Percentiles rank a stretch among this genome's conserved stretches.
These are phyloP conservation scores for Aegle marmelos DNA, from an alignment of 345 rosid species.

Conservation along the genomic window DNA sequence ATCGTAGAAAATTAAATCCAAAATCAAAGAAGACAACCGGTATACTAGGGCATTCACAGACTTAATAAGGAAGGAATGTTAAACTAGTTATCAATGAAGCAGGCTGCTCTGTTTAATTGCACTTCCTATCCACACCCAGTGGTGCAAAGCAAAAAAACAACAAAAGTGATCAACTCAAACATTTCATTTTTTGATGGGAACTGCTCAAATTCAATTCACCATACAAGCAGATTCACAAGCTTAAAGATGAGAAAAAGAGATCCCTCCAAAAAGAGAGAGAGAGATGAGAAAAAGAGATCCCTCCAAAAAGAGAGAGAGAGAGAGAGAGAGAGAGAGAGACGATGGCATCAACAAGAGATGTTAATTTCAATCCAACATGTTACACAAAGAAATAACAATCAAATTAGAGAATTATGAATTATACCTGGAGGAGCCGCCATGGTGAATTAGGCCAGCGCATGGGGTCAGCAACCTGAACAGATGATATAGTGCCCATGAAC, in stretches of 20 bases:
- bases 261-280: background rate
- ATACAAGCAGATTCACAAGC: background rate
- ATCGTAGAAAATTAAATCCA: background rate
- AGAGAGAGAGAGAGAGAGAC: background rate
- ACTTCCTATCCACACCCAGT: background rate
- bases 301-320: too few relatives aligned
- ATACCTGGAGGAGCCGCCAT: constrained; percentile 97
- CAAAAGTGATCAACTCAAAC: background rate
- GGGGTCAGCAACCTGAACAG: constrained; percentile 83
- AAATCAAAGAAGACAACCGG: background rate
- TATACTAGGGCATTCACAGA: background rate
- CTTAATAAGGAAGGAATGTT: background rate
- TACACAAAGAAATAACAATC: background rate
- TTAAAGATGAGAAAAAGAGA: background rate
- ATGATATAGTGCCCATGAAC: constrained; percentile 92
- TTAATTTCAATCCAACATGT: background rate
- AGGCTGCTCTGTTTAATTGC: background rate
- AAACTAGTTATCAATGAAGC: background rate
- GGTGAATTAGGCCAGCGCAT: constrained; percentile 87
- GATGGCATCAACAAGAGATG: background rate
- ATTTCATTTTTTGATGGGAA: background rate
- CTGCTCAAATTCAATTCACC: background rate
- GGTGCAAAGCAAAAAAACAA: background rate
- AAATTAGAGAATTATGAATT: background rate
- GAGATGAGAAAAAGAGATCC: background rate